Evolutionary conservation across 257 asterid species (phyloP), one percentile per base, ranked within the genome.

Genomic region (Gardenia jasminoides): DNA sequence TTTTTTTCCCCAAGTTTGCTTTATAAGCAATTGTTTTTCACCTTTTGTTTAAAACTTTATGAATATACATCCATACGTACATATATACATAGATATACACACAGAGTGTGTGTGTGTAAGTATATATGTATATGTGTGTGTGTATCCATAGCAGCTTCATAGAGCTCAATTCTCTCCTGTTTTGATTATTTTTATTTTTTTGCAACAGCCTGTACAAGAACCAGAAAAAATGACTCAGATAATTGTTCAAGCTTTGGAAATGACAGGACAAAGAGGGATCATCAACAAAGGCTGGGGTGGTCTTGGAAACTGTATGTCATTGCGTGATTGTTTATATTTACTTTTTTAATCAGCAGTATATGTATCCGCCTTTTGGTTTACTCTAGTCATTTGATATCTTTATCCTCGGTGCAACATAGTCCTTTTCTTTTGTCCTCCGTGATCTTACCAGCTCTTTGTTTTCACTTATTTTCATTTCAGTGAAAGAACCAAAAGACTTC

Each of bases 231-330:
- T 94, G 97, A 94, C 98, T 5, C 72, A 84, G 83, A 87, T 83
- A 84, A 92, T 94, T 70, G 93, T 92, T 82, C 83, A 75, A 86
- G 98, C 98, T 80, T 91, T 94, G 72, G 96, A 88, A 80, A 86
- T 74, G 68, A 94, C 97, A 19, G 90, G 89, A 81, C 97, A 91
- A 78, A 94, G 98, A 76, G 98, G 98, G 79, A 92, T 94, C 87
- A 92, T 94, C 59, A 92, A 94, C 77, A 92, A 89, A 89, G 98
- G 98, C 87, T 94, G 98, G 98, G 98, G 97, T 69, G 97, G 97
- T 83, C 89, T 94, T 79, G 98, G 98, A 80, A 79, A 80, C 79
- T 68, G 98, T 94, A 89, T 39, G 90, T 78, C 47, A 80, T 81
- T 80, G n/a, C 61, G 46, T 59, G 16, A 59, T 47, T 8, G 11